phyloP scores from a whole-genome alignment of 768 basidiomycete genomes.

The Tubosaeta sp. region DNA sequence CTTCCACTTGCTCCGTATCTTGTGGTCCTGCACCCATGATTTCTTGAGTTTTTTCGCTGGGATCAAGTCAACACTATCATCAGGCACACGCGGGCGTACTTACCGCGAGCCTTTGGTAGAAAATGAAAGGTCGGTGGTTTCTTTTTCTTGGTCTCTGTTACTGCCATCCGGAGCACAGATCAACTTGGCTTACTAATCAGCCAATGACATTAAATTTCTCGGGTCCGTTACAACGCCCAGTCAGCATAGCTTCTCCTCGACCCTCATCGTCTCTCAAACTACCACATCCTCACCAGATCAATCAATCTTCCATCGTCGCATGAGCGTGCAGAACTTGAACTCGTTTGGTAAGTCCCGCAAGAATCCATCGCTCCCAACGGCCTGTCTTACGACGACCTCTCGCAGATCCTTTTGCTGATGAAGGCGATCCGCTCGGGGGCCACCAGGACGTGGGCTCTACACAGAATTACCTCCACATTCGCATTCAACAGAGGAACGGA shows the following conservation, averaged over 20 bases:
- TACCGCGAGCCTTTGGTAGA: slow-evolving; percentile 61
- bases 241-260: slow-evolving; percentile 15
- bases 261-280: slow-evolving; percentile 34
- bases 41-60: slow-evolving; percentile 78
- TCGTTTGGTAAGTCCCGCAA: slow-evolving; percentile 54
- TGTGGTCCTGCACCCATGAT: slow-evolving; percentile 72
- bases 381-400: slow-evolving; percentile 11
- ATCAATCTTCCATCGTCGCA: slow-evolving; percentile 60
- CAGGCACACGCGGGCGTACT: slow-evolving; percentile 6
- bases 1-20: slow-evolving; percentile 78
- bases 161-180: slow-evolving; percentile 3
- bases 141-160: slow-evolving; percentile 31
- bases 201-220: slow-evolving; percentile 21
- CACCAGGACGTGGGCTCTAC: slow-evolving; percentile 76
- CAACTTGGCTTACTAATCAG: slow-evolving; percentile 22
- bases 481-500: slow-evolving; percentile 99
- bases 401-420: slow-evolving; percentile 94
- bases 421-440: slow-evolving; percentile 76
- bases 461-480: slow-evolving; percentile 87
- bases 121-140: slow-evolving; percentile 70
- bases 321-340: slow-evolving; percentile 92
- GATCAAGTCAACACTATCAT: slow-evolving; percentile 4
- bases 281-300: slow-evolving; percentile 45
- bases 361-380: not conserved
- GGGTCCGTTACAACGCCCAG: slow-evolving; percentile 7